phyloP scores from a whole-genome alignment of 169 alveolate genomes.

The Eimeria maxima region DNA sequence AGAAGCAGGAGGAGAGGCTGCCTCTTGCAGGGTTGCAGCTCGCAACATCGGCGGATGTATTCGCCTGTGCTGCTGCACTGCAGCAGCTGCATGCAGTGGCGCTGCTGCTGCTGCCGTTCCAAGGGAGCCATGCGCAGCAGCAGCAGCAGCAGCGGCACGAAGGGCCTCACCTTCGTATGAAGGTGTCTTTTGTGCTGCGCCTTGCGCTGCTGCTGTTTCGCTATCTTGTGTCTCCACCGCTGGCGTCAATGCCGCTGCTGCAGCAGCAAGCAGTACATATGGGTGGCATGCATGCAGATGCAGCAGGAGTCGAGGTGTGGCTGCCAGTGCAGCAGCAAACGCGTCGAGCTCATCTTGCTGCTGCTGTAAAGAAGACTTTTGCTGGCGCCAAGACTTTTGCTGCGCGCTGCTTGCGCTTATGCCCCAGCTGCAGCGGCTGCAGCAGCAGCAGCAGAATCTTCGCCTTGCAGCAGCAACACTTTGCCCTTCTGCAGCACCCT shows the following conservation, averaged over 20 bases:
- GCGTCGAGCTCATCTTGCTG: conserved; percentile 57
- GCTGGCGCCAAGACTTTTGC: conserved; percentile 27
- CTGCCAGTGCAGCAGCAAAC: conserved; percentile 74
- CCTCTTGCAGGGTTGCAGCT: conserved; percentile 45
- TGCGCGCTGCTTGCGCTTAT: not conserved
- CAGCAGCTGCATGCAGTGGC: conserved; percentile 62
- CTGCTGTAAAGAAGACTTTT: not conserved
- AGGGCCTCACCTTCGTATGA: not conserved
- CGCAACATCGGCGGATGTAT: conserved; percentile 5
- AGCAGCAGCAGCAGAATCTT: conserved; percentile 26
- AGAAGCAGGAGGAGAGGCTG: not conserved
- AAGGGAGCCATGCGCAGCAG: conserved; percentile 54
- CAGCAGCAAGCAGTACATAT: conserved; percentile 63
- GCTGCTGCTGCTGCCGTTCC: conserved; percentile 75
- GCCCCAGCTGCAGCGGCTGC: conserved; percentile 39
- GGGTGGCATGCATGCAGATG: not conserved
- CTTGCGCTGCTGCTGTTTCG: conserved; percentile 41
- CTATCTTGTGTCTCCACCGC: conserved; percentile 1
- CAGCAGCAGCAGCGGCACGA: conserved; percentile 45
- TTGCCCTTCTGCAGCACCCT: conserved; percentile 42
- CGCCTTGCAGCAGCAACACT: conserved; percentile 28
- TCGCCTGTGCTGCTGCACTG: conserved; percentile 53
- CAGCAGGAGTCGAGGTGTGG: conserved; percentile 66
- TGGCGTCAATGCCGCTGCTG: conserved; percentile 63
- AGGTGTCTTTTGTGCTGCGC: not conserved